A percentile compares a stretch with the other conserved stretches of the same genome.
These are phyloP conservation scores for Naganishia vaughanmartiniae DNA, from an alignment of 768 basidiomycete genomes.

Conservation along the genomic window DNA sequence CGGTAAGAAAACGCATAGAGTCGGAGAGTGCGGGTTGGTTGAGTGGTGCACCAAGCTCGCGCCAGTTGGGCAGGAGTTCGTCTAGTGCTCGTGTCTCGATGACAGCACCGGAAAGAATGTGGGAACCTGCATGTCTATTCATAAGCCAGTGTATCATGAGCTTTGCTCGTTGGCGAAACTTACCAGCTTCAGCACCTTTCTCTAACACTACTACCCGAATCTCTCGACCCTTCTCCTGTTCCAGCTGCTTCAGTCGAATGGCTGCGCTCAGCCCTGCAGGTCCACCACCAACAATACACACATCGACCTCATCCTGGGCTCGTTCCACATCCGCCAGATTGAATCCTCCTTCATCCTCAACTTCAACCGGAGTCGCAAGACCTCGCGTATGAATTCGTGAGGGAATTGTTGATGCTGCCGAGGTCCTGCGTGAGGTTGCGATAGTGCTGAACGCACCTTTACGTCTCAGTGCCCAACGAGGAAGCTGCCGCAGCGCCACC, in stretches of 20 bases:
- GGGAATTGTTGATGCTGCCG: neutral
- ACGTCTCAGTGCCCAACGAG: constrained; percentile 1
- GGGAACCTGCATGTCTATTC: constrained; percentile 63
- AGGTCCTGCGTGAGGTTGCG: neutral
- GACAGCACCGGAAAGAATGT: constrained; percentile 93
- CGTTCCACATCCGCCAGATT: constrained; percentile 70
- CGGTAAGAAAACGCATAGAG: constrained; percentile 80
- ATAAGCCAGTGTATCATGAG: neutral
- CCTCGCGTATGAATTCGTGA: neutral
- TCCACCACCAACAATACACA: constrained; percentile 93
- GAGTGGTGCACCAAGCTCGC: constrained; percentile 69
- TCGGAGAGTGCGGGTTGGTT: constrained; percentile 74
- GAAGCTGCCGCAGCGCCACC: neutral
- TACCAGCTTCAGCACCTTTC: constrained; percentile 89
- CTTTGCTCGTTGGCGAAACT: constrained; percentile 47
- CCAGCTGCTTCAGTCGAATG: constrained; percentile 89
- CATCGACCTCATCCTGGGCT: constrained; percentile 86
- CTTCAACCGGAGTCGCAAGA: constrained; percentile 7
- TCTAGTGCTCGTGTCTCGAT: constrained; percentile 87
- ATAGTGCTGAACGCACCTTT: constrained; percentile 16
- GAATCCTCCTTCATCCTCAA: constrained; percentile 34
- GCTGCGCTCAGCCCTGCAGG: constrained; percentile 96
- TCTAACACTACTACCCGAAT: constrained; percentile 90
- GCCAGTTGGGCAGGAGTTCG: constrained; percentile 86
- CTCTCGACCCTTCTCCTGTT: constrained; percentile 67